Base-by-base conservation (phyloP, 176 grass and related monocot genomes). In the Puccinellia tenuiflora region DNA sequence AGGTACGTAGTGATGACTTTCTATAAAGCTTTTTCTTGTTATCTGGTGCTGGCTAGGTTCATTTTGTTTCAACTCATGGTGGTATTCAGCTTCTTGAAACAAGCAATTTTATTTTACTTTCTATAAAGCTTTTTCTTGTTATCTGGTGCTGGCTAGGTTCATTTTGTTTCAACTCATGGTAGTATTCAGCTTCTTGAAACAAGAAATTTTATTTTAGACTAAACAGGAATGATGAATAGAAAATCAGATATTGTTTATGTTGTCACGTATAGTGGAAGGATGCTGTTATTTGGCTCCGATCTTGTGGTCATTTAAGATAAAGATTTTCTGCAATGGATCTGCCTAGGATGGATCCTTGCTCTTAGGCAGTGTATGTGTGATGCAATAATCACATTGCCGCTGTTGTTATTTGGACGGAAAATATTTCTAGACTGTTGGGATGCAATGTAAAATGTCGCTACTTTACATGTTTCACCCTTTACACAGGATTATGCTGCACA, bases 1-100 rank as follows among this genome's bases (percentile, higher is more conserved):
- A 92, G 96, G 96, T 99, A 76, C 73, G 54, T 68, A 85, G 0
- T 50, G 17, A 30, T 81, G 13, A 6, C 37, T 77, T 67, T 79
- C 3, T 85, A 34, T 78, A 33, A 77, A 43, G 15, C 9, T 35
- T 35, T 81, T 80, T 93, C 26, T 65, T 77, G 33, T 70, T 66
- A 31, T 78, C 24, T 65, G 66, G 28, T 65, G 73, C 22, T 62
- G 3, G 9, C 24, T 47, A 72, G 9, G 10, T 24, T 53, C 33
- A 61, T 35, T 75, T 75, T 21, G 21, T 52, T 77, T 52, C 55
- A 65, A 10, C 53, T 73, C 20, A 39, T 61, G 30, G 28, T 38
- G 71, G 53, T 71, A 62, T 73, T 24, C 51, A 51, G 68, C 80
- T 71, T 88, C 4, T 74, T 43, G 7, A 18, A 47, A 73, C 25